phyloP scores from a whole-genome alignment of 352 stramenopile genomes.

The Plasmopara muralis region DNA sequence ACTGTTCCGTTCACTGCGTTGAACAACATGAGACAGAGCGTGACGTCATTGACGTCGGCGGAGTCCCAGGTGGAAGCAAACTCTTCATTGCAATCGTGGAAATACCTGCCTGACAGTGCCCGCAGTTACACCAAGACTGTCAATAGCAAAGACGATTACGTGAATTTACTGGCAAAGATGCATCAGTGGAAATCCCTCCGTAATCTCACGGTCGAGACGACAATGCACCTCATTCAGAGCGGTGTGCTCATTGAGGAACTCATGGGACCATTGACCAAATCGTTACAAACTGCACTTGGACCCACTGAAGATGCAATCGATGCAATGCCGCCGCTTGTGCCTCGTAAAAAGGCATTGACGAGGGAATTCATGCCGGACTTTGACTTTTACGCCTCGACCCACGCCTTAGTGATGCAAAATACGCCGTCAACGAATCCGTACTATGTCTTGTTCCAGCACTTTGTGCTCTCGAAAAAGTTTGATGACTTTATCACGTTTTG shows the following conservation, averaged over 20 bases:
- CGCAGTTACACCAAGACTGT: constrained; percentile 17
- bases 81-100: background rate
- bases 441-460: constrained; percentile 32
- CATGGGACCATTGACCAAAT: constrained; percentile 30
- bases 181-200: constrained; percentile 46
- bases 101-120: constrained; percentile 13
- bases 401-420: constrained; percentile 25
- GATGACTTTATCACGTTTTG: constrained; percentile 64
- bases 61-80: constrained; percentile 1
- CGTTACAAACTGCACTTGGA: constrained; percentile 9
- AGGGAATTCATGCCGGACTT: constrained; percentile 21
- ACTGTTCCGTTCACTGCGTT: constrained; percentile 11
- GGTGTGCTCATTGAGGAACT: constrained; percentile 41
- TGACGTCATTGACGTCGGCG: constrained; percentile 1
- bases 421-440: constrained; percentile 6
- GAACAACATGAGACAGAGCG: constrained; percentile 7
- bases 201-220: constrained; percentile 58
- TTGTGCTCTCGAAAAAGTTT: constrained; percentile 68
- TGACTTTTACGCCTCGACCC: constrained; percentile 23
- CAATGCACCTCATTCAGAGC: constrained; percentile 57
- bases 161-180: constrained; percentile 28
- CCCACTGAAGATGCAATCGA: constrained; percentile 1
- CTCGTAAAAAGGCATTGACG: constrained; percentile 22
- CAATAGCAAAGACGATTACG: constrained; percentile 17
- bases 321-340: background rate